Base-by-base conservation (phyloP, 169 alveolate genomes). In the Plasmodium chabaudi region DNA sequence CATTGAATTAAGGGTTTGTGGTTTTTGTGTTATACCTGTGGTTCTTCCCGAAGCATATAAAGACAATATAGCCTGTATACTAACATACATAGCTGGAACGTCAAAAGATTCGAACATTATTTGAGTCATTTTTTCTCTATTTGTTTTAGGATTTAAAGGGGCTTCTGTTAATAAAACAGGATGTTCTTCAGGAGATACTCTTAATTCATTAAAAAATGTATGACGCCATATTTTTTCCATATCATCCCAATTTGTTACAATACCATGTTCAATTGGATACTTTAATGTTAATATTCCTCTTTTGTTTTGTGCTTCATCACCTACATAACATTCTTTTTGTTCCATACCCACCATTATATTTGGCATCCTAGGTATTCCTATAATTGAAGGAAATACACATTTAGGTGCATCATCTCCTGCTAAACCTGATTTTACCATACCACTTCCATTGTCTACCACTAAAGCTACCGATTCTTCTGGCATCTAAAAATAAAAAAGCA, bases 331-430 rank as follows among this genome's bases (percentile, higher is more conserved):
- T 71, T 98, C 99, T 94, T 97, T 98, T 92, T 97, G 98, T 88
- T 97, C 99, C 98, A 97, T 97, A 5, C 99, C 99, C 13, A 97
- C 98, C 98, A 98, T 97, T 82, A 97, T 97, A 42, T 97, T 97
- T 34, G 98, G 97, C 94, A 67, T 97, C 89, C 95, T 97, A 39
- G 99, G 99, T 73, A 99, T 93, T 15, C 99, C 99, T 21, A 99
- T 99, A 25, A 98, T 97, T 84, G 99, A 96, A 9, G 99, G 99
- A 96, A 98, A 98, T 65, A 97, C 99, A 88, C 99, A 97, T 56
- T 99, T 95, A 19, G 99, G 99, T 60, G 99, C 99, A 86, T 98
- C 99, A 68, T 98, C 99, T 13, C 99, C 99, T 27, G 99, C 99
- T 64, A 99, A 96, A 71, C 99, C 99, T 51, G 99, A 99, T 95